phyloP scores from a whole-genome alignment of 1,284 basidiomycete genomes.

The Coniferiporia sulphurascens region DNA sequence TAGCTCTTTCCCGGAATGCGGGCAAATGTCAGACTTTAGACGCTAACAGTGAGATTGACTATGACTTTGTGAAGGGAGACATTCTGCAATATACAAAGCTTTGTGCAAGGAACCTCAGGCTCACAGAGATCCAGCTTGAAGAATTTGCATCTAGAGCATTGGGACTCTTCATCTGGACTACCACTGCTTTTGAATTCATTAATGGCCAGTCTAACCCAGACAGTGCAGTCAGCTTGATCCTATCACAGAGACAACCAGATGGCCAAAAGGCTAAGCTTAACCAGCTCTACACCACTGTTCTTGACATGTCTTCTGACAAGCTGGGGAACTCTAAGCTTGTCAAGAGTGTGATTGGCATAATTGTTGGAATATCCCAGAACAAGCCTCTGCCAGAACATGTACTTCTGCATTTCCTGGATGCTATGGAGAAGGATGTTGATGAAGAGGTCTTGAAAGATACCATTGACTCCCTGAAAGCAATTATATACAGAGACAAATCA shows the following conservation, averaged over 20 bases:
- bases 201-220: conserved; percentile 5
- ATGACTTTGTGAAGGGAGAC: background rate
- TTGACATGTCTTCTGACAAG: no score
- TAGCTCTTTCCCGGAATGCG: background rate
- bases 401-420: no score
- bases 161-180: conserved; percentile 27
- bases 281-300: background rate
- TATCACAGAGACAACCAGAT: background rate
- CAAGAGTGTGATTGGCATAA: no score
- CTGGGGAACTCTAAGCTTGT: no score
- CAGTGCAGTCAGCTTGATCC: background rate
- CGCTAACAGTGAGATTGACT: background rate
- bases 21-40: background rate
- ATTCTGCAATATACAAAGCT: background rate
- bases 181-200: conserved; percentile 26
- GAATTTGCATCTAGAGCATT: conserved; percentile 22
- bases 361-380: no score
- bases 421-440: no score
- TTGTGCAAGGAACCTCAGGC: background rate
- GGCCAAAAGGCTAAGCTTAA: background rate
- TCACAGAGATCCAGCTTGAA: conserved; percentile 4
- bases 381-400: no score
- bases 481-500: no score
- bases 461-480: no score
- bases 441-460: no score